Conservation (phyloP, 345 rosid species). For the Gossypium stocksii region DNA sequence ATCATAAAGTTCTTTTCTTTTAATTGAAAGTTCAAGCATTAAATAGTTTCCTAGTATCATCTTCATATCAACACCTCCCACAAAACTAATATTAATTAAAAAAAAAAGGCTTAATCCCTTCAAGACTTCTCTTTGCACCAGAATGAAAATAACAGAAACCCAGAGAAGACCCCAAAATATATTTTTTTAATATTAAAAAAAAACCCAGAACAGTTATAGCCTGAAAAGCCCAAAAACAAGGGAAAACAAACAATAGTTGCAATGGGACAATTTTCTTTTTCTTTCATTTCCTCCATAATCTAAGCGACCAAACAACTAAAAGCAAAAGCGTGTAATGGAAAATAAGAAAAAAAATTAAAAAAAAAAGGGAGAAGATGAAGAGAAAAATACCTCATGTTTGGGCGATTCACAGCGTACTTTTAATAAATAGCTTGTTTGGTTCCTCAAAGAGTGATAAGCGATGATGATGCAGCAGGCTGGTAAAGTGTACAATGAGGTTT, state of each 20-base stretch:
- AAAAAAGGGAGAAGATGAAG: background rate
- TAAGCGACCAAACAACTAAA: background rate
- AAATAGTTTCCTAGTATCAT: background rate
- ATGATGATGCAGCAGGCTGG: background rate
- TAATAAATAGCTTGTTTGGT: background rate
- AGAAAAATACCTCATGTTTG: background rate
- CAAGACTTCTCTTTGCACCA: background rate
- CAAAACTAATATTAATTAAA: too few species aligned
- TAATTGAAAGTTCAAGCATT: background rate
- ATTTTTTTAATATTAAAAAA: background rate
- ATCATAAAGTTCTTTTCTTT: background rate
- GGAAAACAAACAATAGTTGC: background rate
- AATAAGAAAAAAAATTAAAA: background rate
- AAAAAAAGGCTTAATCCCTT: background rate
- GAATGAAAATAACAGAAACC: background rate
- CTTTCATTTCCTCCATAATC: conserved; percentile 13
- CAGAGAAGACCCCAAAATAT: background rate
- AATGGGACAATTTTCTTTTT: background rate
- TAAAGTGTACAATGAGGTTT: background rate
- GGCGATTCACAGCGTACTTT: background rate
- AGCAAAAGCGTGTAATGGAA: background rate
- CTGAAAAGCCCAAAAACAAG: background rate
- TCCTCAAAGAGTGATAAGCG: background rate
- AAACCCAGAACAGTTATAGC: too few species aligned
- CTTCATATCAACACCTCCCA: too few species aligned